Evolutionary conservation across 23 red algal genomes (phyloP).

Genomic region (Agarophyton chilense): DNA sequence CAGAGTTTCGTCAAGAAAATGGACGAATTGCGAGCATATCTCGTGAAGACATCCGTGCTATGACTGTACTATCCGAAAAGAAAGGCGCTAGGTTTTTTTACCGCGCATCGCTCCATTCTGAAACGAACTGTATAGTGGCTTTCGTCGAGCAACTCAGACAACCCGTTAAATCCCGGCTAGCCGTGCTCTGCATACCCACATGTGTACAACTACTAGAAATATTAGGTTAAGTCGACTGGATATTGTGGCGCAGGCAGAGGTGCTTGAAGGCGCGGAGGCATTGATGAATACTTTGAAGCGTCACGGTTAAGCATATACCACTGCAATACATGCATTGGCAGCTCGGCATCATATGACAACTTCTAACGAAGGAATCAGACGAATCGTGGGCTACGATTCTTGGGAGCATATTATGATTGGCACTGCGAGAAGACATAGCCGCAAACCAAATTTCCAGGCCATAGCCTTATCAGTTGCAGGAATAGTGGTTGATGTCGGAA

Average conservation of each 20-base stretch:
- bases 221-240: constrained; percentile 15
- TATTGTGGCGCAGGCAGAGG: neutral
- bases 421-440: constrained; percentile 15
- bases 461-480: constrained; percentile 4
- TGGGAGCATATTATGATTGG: constrained; percentile 18
- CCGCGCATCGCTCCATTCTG: constrained; percentile 8
- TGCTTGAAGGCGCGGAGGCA: constrained; percentile 7
- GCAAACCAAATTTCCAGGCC: neutral
- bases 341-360: constrained; percentile 31
- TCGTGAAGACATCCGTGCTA: neutral
- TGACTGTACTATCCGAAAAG: constrained; percentile 5
- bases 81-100: constrained; percentile 20
- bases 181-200: constrained; percentile 16
- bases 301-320: constrained; percentile 1
- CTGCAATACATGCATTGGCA: constrained; percentile 38
- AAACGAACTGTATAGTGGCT: constrained; percentile 24
- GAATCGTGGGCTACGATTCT: constrained; percentile 22
- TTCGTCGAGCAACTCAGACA: constrained; percentile 11
- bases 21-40: neutral
- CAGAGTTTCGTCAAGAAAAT: too few relatives aligned
- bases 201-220: constrained; percentile 20
- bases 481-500: neutral
- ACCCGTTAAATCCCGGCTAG: neutral
- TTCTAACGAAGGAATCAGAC: neutral
- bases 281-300: constrained; percentile 28